Conservation (phyloP, 768 basidiomycete species). For the Tubosaeta sp. region DNA sequence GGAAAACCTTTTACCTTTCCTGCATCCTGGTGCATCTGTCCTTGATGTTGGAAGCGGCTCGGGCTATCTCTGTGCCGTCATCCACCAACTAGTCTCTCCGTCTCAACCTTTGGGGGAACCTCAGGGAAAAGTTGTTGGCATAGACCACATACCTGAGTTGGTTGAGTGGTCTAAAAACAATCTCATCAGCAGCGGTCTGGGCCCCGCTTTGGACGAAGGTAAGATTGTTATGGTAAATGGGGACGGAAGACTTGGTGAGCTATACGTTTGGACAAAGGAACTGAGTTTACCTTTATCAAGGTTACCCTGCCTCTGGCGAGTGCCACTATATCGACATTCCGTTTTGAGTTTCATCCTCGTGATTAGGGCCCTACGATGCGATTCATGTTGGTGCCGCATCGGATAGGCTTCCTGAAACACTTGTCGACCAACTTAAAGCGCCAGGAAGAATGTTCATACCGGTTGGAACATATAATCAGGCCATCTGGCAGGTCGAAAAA, state of each 20-base stretch:
- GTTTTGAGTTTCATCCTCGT: neutral
- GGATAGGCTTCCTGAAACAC: conserved; percentile 58
- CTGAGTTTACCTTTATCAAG: conserved; percentile 19
- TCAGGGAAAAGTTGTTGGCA: conserved; percentile 70
- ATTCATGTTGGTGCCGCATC: conserved; percentile 97
- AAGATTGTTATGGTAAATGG: conserved; percentile 63
- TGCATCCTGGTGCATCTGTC: conserved; percentile 66
- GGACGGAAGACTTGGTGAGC: conserved; percentile 74
- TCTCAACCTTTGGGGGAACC: conserved; percentile 5
- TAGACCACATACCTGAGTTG: conserved; percentile 86
- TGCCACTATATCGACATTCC: neutral
- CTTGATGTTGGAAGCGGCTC: conserved; percentile 91
- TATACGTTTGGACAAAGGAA: neutral
- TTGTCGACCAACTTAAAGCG: conserved; percentile 73
- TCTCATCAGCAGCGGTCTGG: conserved; percentile 61
- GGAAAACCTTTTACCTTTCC: conserved; percentile 70
- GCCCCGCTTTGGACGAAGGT: conserved; percentile 46
- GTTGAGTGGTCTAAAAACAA: conserved; percentile 69
- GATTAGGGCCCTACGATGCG: conserved; percentile 63
- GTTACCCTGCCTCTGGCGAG: conserved; percentile 35
- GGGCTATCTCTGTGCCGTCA: conserved; percentile 79
- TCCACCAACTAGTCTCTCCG: conserved; percentile 63
- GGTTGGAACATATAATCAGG: conserved; percentile 59
- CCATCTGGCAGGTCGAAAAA: conserved; percentile 79
- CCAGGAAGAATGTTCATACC: conserved; percentile 92